Evolutionary conservation across 192 early-diverging fungal genomes (phyloP), one percentile per base, ranked within the genome.

Genomic region (Glomus cerebriforme): DNA sequence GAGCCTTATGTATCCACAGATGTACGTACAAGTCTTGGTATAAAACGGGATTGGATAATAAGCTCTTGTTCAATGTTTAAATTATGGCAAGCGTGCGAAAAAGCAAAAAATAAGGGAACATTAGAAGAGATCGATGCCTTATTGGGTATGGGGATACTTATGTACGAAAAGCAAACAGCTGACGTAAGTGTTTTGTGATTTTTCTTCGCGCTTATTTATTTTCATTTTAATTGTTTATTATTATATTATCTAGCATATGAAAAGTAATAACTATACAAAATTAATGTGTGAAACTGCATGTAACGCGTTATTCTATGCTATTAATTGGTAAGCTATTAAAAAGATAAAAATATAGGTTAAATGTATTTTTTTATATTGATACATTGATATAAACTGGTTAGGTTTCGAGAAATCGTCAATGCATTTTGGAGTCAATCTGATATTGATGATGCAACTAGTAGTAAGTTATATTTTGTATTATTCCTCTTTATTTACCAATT

Each of bases 11-110:
- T 79, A 2, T 70, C 69, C 15, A 9, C 70, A 2, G 67, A 79
- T 17, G 73, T 79, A 15, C 79, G 82, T 15, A 75, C 77, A 10
- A 43, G 67, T 26, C 15, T 29, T 59, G 34, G 73, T 19, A 71
- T 79, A 6, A 71, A 81, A 17, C 76, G 75, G 2, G 85, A 84
- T 73, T 80, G 66, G 10, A 47, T 92, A 1, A 80, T 90, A 1
- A 88, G 89, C 19, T 83, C 93, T 12, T 92, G 91, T 58, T 88
- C 93, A 2, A 73, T 92, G 31, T 85, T 95, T 64, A 91, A 92
- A 63, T 81, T 95, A 32, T 77, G 93, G 31, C 93, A 95, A 79
- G 89, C 87, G 0, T 92, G 92, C 73, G 90, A 92, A 54, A 92
- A 92, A 64, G 83, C 85, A 0, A 79, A 86, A 9, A 85, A 83